phyloP scores from a whole-genome alignment of 2,329 filamentous ascomycete species.

The Coniella vitis region DNA sequence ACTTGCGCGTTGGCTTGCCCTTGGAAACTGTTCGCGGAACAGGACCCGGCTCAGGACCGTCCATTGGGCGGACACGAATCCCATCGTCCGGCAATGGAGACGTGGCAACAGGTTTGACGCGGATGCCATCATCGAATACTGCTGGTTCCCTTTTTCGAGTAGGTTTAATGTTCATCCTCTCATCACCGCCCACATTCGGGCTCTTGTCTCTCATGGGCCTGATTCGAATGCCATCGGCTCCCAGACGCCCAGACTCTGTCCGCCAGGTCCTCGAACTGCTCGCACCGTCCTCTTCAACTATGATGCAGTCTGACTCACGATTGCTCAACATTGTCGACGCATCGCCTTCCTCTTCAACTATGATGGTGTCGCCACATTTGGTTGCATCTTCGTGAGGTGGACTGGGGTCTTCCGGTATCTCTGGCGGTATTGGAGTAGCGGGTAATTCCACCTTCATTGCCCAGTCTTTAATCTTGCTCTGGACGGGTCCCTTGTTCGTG shows the following conservation, averaged over 20 bases:
- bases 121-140: slow-evolving; percentile 27
- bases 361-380: slow-evolving; percentile 26
- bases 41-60: slow-evolving; percentile 23
- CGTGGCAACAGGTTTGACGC: slow-evolving; percentile 22
- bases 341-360: slow-evolving; percentile 27
- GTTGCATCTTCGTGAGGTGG: slow-evolving; percentile 21
- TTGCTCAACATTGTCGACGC: slow-evolving; percentile 16
- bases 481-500: slow-evolving; percentile 47
- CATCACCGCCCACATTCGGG: slow-evolving; percentile 20
- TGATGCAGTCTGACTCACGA: slow-evolving; percentile 16
- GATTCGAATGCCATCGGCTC: slow-evolving; percentile 35
- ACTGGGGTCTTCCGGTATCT: slow-evolving; percentile 21
- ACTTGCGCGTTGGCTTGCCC: slow-evolving; percentile 17
- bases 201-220: slow-evolving; percentile 22
- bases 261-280: slow-evolving; percentile 10
- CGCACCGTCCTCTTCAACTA: slow-evolving; percentile 15
- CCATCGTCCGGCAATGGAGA: slow-evolving; percentile 27
- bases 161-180: slow-evolving; percentile 34
- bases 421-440: slow-evolving; percentile 31
- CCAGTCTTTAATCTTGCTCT: slow-evolving; percentile 58
- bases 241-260: background rate
- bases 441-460: slow-evolving; percentile 47
- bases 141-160: slow-evolving; percentile 24
- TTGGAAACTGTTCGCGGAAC: slow-evolving; percentile 24
- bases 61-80: slow-evolving; percentile 26